These are phyloP conservation scores for Didymella segeticola DNA, from an alignment of 2,329 filamentous ascomycete genomes.

Conservation along the genomic window DNA sequence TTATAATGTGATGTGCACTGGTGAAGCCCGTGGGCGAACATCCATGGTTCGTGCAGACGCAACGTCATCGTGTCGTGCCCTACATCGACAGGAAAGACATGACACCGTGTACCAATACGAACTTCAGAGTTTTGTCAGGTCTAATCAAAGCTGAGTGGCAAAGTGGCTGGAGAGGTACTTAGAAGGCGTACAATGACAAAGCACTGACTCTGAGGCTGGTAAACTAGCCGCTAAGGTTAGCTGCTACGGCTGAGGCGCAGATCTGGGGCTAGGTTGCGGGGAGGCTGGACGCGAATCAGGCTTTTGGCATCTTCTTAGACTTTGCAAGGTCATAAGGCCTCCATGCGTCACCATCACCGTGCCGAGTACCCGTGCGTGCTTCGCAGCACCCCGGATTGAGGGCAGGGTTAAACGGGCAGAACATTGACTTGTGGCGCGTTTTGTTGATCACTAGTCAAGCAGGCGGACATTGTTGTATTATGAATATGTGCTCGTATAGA, in stretches of 20 bases:
- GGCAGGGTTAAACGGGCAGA: too few species aligned
- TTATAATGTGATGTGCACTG: too few species aligned
- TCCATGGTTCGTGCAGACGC: too few species aligned
- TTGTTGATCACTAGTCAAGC: too few species aligned
- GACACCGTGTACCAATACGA: too few species aligned
- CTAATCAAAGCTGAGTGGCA: background rate
- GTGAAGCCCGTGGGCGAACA: too few species aligned
- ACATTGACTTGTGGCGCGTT: too few species aligned
- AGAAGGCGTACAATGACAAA: background rate
- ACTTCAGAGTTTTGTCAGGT: too few species aligned
- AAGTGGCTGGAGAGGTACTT: background rate
- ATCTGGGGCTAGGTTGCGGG: slow-evolving; percentile 10
- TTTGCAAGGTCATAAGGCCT: slow-evolving; percentile 16
- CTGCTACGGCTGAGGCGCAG: slow-evolving; percentile 2
- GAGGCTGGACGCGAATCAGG: slow-evolving; percentile 11
- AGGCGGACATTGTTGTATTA: slow-evolving; percentile 4
- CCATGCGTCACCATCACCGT: slow-evolving; percentile 2
- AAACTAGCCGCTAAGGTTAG: background rate
- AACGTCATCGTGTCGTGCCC: too few species aligned
- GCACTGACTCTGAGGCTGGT: background rate
- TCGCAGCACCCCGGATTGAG: background rate
- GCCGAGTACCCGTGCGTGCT: slow-evolving; percentile 1
- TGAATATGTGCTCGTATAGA: background rate
- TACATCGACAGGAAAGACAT: too few species aligned
- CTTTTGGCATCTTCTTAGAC: slow-evolving; percentile 4